A percentile compares a stretch with the other conserved stretches of the same genome.
Conservation (phyloP, 352 stramenopile genomes). For the Phytophthora vignae region DNA sequence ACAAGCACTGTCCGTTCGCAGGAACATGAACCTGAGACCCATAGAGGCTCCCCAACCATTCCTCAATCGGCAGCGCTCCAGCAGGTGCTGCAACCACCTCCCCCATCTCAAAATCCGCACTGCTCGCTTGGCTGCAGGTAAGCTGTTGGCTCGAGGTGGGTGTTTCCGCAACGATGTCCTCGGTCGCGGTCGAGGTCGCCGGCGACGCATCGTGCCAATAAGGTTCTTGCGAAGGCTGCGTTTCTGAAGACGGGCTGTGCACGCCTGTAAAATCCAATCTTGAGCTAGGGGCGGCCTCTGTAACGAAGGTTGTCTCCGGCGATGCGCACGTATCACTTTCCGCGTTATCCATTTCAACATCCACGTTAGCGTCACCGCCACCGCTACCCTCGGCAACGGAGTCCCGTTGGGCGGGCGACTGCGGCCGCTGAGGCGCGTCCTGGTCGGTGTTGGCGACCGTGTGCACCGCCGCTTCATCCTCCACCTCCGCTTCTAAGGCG, state of each 20-base stretch:
- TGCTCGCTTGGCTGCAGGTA: not conserved
- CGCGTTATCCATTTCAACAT: too few relatives aligned
- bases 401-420: too few relatives aligned
- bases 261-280: not conserved
- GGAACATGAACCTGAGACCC: not conserved
- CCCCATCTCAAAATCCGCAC: not conserved
- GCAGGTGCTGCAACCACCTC: not conserved
- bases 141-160: not conserved
- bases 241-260: not conserved
- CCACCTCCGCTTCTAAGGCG: too few relatives aligned
- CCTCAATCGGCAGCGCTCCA: too few relatives aligned
- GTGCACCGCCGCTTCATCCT: too few relatives aligned
- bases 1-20: not conserved
- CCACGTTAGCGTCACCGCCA: too few relatives aligned
- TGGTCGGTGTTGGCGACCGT: too few relatives aligned
- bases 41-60: not conserved
- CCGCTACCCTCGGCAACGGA: too few relatives aligned
- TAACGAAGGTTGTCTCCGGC: too few relatives aligned
- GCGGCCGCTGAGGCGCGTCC: too few relatives aligned
- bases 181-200: not conserved
- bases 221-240: not conserved
- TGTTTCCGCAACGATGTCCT: not conserved
- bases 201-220: not conserved
- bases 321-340: too few relatives aligned
- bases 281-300: too few relatives aligned